Evolutionary conservation across 352 stramenopile species (phyloP).

Genomic region (Phytophthora melonis): DNA sequence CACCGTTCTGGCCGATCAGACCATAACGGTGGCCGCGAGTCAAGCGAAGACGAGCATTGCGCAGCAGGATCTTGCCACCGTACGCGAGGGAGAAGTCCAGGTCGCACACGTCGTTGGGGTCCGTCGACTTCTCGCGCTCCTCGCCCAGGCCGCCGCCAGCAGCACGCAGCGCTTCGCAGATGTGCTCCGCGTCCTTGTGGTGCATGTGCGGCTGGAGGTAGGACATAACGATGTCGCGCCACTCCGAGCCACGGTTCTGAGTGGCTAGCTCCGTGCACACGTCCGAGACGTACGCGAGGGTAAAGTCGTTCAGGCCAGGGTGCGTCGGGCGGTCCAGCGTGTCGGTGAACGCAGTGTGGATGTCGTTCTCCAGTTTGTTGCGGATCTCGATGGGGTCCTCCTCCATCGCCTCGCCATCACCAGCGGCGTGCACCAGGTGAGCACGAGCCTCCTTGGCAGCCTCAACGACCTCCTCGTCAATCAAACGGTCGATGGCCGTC

Average conservation of each 20-base stretch:
- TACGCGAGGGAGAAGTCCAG: conserved; percentile 81
- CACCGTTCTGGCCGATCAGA: conserved; percentile 97
- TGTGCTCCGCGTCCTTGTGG: conserved; percentile 53
- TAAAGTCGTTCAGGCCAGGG: conserved; percentile 59
- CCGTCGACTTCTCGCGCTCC: conserved; percentile 61
- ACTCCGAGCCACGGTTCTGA: conserved; percentile 67
- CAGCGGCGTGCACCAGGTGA: conserved; percentile 66
- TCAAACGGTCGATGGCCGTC: conserved; percentile 91
- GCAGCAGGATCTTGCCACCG: conserved; percentile 95
- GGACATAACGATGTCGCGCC: conserved; percentile 55
- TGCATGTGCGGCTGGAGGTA: conserved; percentile 72
- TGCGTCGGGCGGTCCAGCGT: conserved; percentile 59
- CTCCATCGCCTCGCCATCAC: conserved; percentile 57
- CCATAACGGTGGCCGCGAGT: conserved; percentile 96
- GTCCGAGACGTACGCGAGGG: conserved; percentile 67
- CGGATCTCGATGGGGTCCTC: conserved; percentile 69
- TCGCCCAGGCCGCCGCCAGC: conserved; percentile 62
- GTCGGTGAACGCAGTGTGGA: conserved; percentile 55
- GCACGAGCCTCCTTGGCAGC: conserved; percentile 64
- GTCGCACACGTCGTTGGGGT: conserved; percentile 79
- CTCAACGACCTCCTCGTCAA: conserved; percentile 92
- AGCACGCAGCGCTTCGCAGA: conserved; percentile 61
- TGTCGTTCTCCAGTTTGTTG: conserved; percentile 54
- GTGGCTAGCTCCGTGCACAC: conserved; percentile 70
- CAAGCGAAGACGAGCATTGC: conserved; percentile 96